Evolutionary conservation across 208 protist genomes (phyloP), one percentile per base, ranked within the genome.

Genomic region (Blechomonas ayalai): DNA sequence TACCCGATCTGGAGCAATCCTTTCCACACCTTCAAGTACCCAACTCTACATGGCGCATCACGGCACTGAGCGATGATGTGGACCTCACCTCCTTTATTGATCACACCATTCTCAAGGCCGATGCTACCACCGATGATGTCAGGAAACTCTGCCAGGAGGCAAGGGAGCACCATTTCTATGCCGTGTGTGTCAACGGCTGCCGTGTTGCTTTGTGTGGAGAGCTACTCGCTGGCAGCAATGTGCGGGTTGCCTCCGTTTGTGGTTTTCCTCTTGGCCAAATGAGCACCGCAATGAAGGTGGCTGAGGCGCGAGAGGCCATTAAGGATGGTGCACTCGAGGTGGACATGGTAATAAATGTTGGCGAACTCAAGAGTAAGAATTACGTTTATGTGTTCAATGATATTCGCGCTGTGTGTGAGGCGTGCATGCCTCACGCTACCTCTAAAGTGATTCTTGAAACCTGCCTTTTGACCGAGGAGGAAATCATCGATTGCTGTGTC

Each of bases 261-360:
- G 91, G 92, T 13, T 98, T 98, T 56, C 95, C 95, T 0, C 74
- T 97, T 9, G 95, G 95, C 6, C 71, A 90, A 40, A 89, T 73
- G 57, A 84, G 65, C 0, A 54, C 80, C 0, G 52, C 54, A 7
- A 67, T 79, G 40, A 98, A 98, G 61, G 81, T 59, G 0, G 65
- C 67, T 1, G 94, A 98, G 61, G 75, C 90, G 5, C 34, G 33
- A 22, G 61, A 81, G 26, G 63, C 57, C 20, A 62, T 96, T 2
- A 32, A 45, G 20, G 20, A 73, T 12, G 95, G 94, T n/a, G 94
- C 84, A 2, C 28, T 72, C 15, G 95, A 98, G 46, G 72, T 98
- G 19, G 95, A 98, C 62, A 95, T 97, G 87, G 95, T 98, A 19
- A 55, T 97, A 20, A 96, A 97, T 62, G 58, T 97, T 15, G 94